Evolutionary conservation across 371 early-diverging fungal genomes (phyloP), one percentile per base, ranked within the genome.

Genomic region (Smittium mucronatum): DNA sequence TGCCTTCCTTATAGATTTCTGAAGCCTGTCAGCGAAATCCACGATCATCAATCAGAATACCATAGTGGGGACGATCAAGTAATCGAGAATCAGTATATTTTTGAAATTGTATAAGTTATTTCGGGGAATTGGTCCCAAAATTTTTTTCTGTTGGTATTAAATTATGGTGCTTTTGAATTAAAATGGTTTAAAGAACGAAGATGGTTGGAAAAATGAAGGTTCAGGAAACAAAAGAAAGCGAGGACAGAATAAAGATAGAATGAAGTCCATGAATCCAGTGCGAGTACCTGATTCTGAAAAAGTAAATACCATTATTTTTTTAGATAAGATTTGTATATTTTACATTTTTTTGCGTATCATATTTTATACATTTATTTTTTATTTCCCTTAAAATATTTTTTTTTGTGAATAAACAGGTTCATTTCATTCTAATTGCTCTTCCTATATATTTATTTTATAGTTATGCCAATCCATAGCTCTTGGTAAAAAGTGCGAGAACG

Each of bases 381-480:
- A 31, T 28, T 67, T 15, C 32, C 5, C 5, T 2, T 16, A 11
- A 57, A 67, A 67, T 11, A 36, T 67, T 30, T 11, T 34, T 29
- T 29, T 67, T 11, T 31, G 32, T 61, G 11, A n/a, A 30, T 57
- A 31, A 36, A 57, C n/a, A n/a, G n/a, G n/a, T n/a, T n/a, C n/a
- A n/a, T n/a, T n/a, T n/a, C n/a, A n/a, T n/a, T n/a, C n/a, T n/a
- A n/a, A n/a, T n/a, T n/a, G n/a, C n/a, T 64, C 17, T 64, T 17
- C 61, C 25, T 64, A 30, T 57, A 30, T 15, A 61, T 11, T 36
- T 36, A 26, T 36, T 5, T 29, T 26, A 34, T 71, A 82, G 80
- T 70, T 89, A 21, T 90, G 89, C 75, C 76, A 77, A 68, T 65
- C 71, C 25, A 70, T 81, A 17, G 80, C 84, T 17, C 58, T 75